Evolutionary conservation across 177 flowering plant genomes (phyloP).

Genomic region (Telopea speciosissima): DNA sequence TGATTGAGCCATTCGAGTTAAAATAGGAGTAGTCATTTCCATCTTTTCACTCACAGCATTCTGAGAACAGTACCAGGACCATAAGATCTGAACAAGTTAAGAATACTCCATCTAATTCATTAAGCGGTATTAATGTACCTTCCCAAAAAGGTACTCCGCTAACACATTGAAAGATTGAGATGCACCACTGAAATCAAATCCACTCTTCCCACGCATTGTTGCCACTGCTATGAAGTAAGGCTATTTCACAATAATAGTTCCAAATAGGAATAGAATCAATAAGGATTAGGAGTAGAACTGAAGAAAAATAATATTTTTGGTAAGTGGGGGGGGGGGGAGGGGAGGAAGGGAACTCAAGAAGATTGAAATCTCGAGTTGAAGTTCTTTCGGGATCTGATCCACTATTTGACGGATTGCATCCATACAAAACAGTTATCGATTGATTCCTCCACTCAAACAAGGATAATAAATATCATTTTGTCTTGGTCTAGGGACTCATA

Average conservation of each 20-base stretch:
- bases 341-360: not conserved
- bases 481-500: too few relatives aligned
- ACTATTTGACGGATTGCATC: not conserved
- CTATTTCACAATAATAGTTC: slow-evolving; percentile 32
- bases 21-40: slow-evolving; percentile 97
- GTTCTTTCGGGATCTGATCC: not conserved
- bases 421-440: too few relatives aligned
- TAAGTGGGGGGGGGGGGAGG: too few relatives aligned
- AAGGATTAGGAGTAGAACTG: not conserved
- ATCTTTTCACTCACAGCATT: slow-evolving; percentile 56
- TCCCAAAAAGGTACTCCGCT: slow-evolving; percentile 91
- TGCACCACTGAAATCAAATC: slow-evolving; percentile 79
- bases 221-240: slow-evolving; percentile 80
- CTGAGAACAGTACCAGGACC: slow-evolving; percentile 24
- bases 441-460: too few relatives aligned
- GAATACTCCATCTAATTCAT: not conserved
- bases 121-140: slow-evolving; percentile 39
- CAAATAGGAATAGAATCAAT: not conserved
- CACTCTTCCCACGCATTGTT: slow-evolving; percentile 76
- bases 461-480: too few relatives aligned
- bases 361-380: not conserved
- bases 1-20: slow-evolving; percentile 46
- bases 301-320: too few relatives aligned
- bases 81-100: not conserved
- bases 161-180: slow-evolving; percentile 81